Conservation (phyloP, 2,329 filamentous ascomycete genomes). For the Aspergillus sp. region DNA sequence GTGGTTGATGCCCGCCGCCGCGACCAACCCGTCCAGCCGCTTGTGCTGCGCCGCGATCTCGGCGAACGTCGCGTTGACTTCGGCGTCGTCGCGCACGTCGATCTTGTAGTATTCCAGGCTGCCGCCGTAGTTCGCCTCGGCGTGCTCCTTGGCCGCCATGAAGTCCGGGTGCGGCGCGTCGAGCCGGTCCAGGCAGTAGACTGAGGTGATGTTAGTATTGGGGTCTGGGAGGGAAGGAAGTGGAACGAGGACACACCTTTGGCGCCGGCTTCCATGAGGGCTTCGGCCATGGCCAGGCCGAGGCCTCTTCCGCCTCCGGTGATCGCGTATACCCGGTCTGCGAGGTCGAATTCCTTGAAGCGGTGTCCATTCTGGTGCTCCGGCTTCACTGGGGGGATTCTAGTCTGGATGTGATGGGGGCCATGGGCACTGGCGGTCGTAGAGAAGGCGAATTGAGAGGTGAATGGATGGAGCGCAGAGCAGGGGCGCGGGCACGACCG, state of each 20-base stretch:
- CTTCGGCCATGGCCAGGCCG: constrained; percentile 46
- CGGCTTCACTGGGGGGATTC: constrained; percentile 23
- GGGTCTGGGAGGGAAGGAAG: neutral
- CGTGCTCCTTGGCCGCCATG: constrained; percentile 35
- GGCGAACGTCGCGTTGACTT: constrained; percentile 36
- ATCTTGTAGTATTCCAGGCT: constrained; percentile 47
- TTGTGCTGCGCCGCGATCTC: constrained; percentile 34
- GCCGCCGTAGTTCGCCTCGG: constrained; percentile 37
- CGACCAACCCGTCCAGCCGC: constrained; percentile 43
- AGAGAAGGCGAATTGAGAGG: constrained; percentile 18
- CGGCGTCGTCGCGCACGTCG: constrained; percentile 44
- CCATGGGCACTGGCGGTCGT: constrained; percentile 18
- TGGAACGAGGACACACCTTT: constrained; percentile 32
- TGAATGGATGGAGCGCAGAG: constrained; percentile 5
- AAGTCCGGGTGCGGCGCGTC: constrained; percentile 46
- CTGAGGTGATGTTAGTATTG: constrained; percentile 22
- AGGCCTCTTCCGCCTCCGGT: constrained; percentile 47
- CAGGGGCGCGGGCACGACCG: constrained; percentile 11
- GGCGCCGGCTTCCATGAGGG: constrained; percentile 48
- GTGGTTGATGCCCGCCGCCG: constrained; percentile 45
- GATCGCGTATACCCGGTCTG: constrained; percentile 41
- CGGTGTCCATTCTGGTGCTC: constrained; percentile 27
- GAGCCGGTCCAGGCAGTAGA: constrained; percentile 50
- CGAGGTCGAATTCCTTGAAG: constrained; percentile 44
- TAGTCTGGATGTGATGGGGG: constrained; percentile 32